phyloP scores from a whole-genome alignment of 306 rosid genomes.

The Dryas octopetala region DNA sequence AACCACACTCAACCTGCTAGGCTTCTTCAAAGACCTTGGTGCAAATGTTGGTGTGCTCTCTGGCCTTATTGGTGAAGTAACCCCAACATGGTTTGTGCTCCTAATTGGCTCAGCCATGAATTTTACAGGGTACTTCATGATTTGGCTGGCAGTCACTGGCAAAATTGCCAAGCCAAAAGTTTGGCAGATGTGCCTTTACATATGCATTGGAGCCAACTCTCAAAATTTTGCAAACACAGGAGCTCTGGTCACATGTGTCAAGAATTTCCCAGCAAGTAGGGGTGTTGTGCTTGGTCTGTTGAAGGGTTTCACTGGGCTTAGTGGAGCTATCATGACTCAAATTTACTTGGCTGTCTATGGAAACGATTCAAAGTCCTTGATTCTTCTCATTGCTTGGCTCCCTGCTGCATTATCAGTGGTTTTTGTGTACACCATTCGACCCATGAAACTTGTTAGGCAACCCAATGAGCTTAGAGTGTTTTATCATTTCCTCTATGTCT shows the following conservation, averaged over 20 bases:
- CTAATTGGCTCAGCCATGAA: conserved; percentile 45
- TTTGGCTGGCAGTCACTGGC: conserved; percentile 45
- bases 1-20: conserved; percentile 35
- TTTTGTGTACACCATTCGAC: conserved; percentile 39
- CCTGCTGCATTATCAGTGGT: conserved; percentile 43
- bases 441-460: conserved; percentile 26
- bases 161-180: conserved; percentile 38
- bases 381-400: conserved; percentile 52
- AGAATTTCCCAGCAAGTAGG: conserved; percentile 54
- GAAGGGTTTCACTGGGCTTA: conserved; percentile 50
- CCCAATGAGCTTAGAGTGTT: conserved; percentile 40
- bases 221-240: conserved; percentile 55
- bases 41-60: conserved; percentile 44
- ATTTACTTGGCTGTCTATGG: conserved; percentile 50
- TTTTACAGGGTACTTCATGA: conserved; percentile 49
- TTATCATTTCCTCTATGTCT: conserved; percentile 40
- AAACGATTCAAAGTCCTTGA: conserved; percentile 37
- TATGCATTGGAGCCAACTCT: conserved; percentile 49
- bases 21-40: conserved; percentile 50
- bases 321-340: conserved; percentile 51
- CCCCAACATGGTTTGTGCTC: conserved; percentile 53
- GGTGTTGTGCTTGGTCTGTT: conserved; percentile 50
- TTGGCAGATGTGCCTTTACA: conserved; percentile 57
- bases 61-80: conserved; percentile 46
- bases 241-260: conserved; percentile 43